Evolutionary conservation across 352 stramenopile species (phyloP).

Genomic region (Globisporangium emineosum): DNA sequence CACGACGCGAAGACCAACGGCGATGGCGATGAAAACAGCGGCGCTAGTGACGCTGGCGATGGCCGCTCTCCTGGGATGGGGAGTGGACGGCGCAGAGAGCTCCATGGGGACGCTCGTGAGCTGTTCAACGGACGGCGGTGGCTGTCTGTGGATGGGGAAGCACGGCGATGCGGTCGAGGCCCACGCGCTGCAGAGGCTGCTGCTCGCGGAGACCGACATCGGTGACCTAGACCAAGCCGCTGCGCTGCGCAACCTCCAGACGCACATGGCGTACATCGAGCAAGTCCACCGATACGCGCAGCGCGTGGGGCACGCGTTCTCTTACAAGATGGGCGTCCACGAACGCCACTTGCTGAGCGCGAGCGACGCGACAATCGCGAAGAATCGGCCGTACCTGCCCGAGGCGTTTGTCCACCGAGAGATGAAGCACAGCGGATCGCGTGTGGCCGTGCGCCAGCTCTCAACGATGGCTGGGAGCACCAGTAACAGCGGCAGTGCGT

Average conservation of each 20-base stretch:
- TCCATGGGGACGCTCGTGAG: conserved; percentile 48
- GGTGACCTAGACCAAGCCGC: conserved; percentile 18
- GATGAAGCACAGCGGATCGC: conserved; percentile 22
- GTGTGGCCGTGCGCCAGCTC: conserved; percentile 22
- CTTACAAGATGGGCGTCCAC: conserved; percentile 63
- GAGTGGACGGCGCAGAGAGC: conserved; percentile 2
- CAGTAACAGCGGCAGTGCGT: conserved; percentile 18
- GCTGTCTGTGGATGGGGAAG: conserved; percentile 55
- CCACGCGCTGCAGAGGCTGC: conserved; percentile 36
- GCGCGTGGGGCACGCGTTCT: conserved; percentile 50
- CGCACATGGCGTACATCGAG: conserved; percentile 78
- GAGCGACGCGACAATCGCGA: conserved; percentile 23
- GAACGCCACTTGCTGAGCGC: conserved; percentile 40
- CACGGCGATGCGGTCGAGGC: conserved; percentile 34
- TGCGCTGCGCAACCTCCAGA: conserved; percentile 46
- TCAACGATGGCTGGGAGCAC: conserved; percentile 7
- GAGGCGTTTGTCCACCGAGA: conserved; percentile 56
- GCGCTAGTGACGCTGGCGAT: background rate
- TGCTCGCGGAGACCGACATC: conserved; percentile 32
- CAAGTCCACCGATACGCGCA: conserved; percentile 55
- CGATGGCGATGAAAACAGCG: background rate
- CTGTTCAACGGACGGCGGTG: conserved; percentile 24
- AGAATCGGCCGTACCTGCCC: conserved; percentile 23
- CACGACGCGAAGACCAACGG: background rate
- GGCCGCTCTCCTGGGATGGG: conserved; percentile 11